Conservation (phyloP, 2,329 filamentous ascomycete genomes). For the Monosporascus cannonballus region DNA sequence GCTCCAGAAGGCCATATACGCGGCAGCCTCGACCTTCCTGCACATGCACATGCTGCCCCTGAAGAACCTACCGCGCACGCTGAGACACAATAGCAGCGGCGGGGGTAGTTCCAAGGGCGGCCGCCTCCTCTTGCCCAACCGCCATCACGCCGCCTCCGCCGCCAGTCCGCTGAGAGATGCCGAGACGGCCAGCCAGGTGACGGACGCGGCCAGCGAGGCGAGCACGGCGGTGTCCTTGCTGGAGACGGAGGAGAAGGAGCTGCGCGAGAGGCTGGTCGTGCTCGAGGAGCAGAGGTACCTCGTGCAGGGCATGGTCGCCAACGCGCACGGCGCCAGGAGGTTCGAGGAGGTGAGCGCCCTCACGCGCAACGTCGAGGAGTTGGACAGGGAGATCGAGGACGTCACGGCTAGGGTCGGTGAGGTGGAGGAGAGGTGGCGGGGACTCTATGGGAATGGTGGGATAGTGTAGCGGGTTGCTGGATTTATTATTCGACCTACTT, state of each 20-base stretch:
- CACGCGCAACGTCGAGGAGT: constrained; percentile 72
- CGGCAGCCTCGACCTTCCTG: constrained; percentile 75
- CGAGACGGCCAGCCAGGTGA: constrained; percentile 42
- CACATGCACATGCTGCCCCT: constrained; percentile 88
- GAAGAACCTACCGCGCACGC: constrained; percentile 64
- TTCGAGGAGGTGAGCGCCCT: constrained; percentile 84
- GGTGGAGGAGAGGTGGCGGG: constrained; percentile 57
- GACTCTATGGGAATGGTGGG: constrained; percentile 35
- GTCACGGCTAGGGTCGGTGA: constrained; percentile 59
- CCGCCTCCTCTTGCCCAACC: constrained; percentile 28
- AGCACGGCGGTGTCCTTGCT: constrained; percentile 52
- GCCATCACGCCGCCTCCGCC: constrained; percentile 13
- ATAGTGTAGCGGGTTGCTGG: constrained; percentile 4
- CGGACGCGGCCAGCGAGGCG: constrained; percentile 32
- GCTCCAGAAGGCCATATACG: constrained; percentile 76
- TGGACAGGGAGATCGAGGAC: constrained; percentile 69
- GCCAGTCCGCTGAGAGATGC: constrained; percentile 40
- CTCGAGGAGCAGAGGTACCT: constrained; percentile 89
- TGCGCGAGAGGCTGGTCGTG: constrained; percentile 74
- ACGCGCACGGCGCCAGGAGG: constrained; percentile 67
- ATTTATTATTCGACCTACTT: not conserved
- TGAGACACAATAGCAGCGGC: constrained; percentile 43
- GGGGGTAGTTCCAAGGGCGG: constrained; percentile 18
- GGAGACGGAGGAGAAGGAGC: constrained; percentile 76
- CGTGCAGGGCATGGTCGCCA: constrained; percentile 77